Conservation (phyloP, 768 basidiomycete species). For the Butyriboletus loyo region DNA sequence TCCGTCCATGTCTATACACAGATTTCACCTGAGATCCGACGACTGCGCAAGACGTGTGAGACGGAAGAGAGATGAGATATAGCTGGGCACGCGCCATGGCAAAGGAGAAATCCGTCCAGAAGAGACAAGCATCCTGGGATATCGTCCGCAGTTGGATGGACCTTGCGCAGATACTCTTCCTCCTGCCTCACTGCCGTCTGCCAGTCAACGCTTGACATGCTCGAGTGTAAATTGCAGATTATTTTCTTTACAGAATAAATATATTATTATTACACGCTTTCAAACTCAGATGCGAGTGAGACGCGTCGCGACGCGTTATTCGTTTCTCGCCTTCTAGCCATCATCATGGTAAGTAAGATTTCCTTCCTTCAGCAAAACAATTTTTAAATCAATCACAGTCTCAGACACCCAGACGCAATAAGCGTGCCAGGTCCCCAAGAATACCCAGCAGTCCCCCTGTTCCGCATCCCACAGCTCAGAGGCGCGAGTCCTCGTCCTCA, state of each 20-base stretch:
- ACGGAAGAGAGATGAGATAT: background rate
- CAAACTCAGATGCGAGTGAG: constrained; percentile 37
- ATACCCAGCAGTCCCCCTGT: constrained; percentile 47
- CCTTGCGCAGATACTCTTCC: constrained; percentile 54
- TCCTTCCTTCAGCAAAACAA: background rate
- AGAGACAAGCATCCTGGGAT: constrained; percentile 79
- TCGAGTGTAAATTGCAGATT: constrained; percentile 15
- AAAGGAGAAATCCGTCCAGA: constrained; percentile 69
- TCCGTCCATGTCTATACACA: constrained; percentile 82
- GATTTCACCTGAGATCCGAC: constrained; percentile 78
- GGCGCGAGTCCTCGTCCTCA: constrained; percentile 66
- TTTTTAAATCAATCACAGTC: constrained; percentile 23
- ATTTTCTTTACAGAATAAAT: constrained; percentile 2
- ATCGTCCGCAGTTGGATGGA: constrained; percentile 75
- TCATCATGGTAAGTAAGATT: constrained; percentile 39
- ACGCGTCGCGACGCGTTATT: constrained; percentile 48
- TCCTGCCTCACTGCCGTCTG: constrained; percentile 64
- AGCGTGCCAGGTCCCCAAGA: constrained; percentile 61
- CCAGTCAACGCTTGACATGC: constrained; percentile 43
- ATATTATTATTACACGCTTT: constrained; percentile 34
- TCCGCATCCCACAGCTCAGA: constrained; percentile 40
- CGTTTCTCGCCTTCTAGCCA: constrained; percentile 13
- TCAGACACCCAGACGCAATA: constrained; percentile 51
- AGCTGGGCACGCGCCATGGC: constrained; percentile 50
- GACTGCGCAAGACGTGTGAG: constrained; percentile 42